Percentiles rank a stretch among this genome's conserved stretches.
These are phyloP conservation scores for Backusella parvicylindrica DNA, from an alignment of 192 early-diverging fungal genomes.

Conservation along the genomic window DNA sequence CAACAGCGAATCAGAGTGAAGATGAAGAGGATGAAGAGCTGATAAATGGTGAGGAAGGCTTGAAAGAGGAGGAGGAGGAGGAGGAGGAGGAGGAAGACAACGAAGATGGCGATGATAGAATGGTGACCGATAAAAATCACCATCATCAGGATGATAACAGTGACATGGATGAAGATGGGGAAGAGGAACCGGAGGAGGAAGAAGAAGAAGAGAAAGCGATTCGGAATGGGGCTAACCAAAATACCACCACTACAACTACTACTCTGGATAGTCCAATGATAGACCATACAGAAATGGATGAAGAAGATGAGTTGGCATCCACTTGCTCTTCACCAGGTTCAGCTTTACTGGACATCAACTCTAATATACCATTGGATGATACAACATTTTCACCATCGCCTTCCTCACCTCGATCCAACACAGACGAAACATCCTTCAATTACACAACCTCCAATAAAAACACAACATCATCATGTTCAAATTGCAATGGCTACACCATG, in stretches of 20 bases:
- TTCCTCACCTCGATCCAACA: neutral
- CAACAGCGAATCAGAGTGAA: neutral
- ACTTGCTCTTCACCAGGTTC: constrained; percentile 20
- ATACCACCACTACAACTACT: neutral
- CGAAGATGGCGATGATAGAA: neutral
- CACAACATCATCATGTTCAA: neutral
- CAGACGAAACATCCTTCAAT: neutral
- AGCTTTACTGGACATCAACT: neutral
- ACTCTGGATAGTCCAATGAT: neutral
- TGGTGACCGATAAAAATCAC: neutral
- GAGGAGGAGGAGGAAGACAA: neutral
- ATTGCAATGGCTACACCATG: neutral
- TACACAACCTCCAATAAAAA: neutral
- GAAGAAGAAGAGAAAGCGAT: neutral
- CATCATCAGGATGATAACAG: neutral
- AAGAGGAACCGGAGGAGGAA: constrained; percentile 8
- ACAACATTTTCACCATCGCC: neutral
- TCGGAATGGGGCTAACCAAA: no score
- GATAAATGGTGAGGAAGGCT: neutral
- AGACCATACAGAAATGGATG: constrained; percentile 9
- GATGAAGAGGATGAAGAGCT: constrained; percentile 2
- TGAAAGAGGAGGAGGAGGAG: neutral
- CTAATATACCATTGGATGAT: neutral
- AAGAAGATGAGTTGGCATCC: constrained; percentile 33
- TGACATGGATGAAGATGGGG: constrained; percentile 11